phyloP scores from a whole-genome alignment of 257 asterid genomes.

The Ajuga chamaepitys region DNA sequence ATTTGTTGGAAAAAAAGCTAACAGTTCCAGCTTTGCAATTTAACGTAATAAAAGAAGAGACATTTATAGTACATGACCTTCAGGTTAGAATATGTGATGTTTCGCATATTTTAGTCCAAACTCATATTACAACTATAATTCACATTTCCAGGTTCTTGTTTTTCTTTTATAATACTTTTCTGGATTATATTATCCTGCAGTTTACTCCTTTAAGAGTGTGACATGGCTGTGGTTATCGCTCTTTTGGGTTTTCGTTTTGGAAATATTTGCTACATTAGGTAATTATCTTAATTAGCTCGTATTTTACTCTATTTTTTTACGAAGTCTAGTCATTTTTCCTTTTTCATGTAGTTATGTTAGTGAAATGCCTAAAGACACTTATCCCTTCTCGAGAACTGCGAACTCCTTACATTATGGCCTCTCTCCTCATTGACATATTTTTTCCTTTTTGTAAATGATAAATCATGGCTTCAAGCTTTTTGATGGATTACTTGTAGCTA shows the following conservation, averaged over 20 bases:
- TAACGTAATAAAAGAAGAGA: conserved; percentile 69
- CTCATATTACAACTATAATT: background rate
- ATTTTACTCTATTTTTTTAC: background rate
- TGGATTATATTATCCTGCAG: conserved; percentile 37
- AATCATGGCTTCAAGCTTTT: no score
- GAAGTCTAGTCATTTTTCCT: conserved; percentile 18
- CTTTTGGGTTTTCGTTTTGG: conserved; percentile 98
- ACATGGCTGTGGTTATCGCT: conserved; percentile 88
- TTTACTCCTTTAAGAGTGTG: conserved; percentile 90
- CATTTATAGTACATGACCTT: conserved; percentile 62
- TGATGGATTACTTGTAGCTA: background rate
- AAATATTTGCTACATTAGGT: conserved; percentile 87
- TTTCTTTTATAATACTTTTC: background rate
- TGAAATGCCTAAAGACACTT: conserved; percentile 91
- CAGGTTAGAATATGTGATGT: conserved; percentile 34
- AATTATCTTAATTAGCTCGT: background rate
- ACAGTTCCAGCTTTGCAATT: conserved; percentile 86
- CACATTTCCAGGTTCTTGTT: background rate
- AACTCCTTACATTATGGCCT: conserved; percentile 79
- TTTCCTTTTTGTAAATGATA: no score
- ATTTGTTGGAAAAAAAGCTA: conserved; percentile 4
- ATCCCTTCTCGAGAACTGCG: conserved; percentile 86
- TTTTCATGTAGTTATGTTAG: conserved; percentile 72
- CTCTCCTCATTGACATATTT: background rate
- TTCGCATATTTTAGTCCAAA: background rate